phyloP scores from a whole-genome alignment of 306 rosid genomes.

The Corylus avellana region DNA sequence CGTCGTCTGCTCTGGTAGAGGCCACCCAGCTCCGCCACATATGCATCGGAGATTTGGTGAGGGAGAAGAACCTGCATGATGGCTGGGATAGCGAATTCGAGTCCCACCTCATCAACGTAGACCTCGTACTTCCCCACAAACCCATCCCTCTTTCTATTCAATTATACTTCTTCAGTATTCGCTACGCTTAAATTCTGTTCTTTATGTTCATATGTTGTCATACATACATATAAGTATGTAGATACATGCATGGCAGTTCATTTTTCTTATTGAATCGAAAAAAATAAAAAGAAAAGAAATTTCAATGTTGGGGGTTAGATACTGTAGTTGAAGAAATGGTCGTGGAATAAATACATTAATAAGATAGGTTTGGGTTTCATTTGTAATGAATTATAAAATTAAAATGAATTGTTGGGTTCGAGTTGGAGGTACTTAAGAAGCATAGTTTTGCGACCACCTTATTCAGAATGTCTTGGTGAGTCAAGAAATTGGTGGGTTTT shows the following conservation, averaged over 20 bases:
- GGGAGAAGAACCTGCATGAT: conserved; percentile 78
- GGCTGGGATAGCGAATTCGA: conserved; percentile 88
- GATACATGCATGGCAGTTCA: neutral
- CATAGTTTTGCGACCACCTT: too few species aligned
- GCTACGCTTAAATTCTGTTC: neutral
- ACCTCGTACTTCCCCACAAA: conserved; percentile 43
- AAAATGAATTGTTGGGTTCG: neutral
- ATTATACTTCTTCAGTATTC: neutral
- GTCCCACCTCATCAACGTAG: conserved; percentile 75
- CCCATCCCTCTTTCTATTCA: neutral
- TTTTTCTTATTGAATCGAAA: neutral
- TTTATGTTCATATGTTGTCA: neutral
- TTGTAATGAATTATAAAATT: neutral
- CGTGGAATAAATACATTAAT: neutral
- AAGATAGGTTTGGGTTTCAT: neutral
- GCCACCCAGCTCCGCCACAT: conserved; percentile 65
- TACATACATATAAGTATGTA: neutral
- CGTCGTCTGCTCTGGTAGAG: conserved; percentile 63
- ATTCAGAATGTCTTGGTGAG: too few species aligned
- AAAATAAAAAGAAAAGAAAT: neutral
- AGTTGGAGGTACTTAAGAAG: too few species aligned
- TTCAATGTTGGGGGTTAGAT: too few species aligned
- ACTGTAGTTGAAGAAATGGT: too few species aligned
- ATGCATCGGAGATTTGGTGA: conserved; percentile 73
- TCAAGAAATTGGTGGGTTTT: too few species aligned